A percentile compares a stretch with the other conserved stretches of the same genome.
phyloP scores from a whole-genome alignment of 768 basidiomycete genomes.

The Amanita pallidorosea region DNA sequence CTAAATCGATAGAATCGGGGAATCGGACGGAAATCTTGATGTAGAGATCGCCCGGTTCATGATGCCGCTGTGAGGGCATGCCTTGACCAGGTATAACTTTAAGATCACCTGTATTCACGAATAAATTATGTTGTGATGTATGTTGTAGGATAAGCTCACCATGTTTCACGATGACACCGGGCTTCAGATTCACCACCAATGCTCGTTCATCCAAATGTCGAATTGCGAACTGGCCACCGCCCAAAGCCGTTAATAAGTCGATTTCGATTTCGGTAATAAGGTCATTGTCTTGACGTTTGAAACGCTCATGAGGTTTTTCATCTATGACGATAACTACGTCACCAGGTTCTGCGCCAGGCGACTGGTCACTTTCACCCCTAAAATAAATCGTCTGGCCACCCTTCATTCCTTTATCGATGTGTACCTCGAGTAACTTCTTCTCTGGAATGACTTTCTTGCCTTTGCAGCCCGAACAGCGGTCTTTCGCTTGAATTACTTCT shows the following conservation, averaged over 20 bases:
- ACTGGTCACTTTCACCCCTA: constrained; percentile 86
- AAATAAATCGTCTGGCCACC: constrained; percentile 86
- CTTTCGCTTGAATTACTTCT: constrained; percentile 89
- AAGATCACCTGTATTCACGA: constrained; percentile 48
- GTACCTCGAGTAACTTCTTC: constrained; percentile 95
- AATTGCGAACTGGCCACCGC: constrained; percentile 83
- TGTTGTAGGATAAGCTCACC: constrained; percentile 42
- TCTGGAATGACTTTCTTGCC: constrained; percentile 93
- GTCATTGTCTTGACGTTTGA: constrained; percentile 84
- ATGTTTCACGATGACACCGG: constrained; percentile 89
- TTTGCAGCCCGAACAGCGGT: constrained; percentile 86
- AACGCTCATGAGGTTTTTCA: constrained; percentile 83
- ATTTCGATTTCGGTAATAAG: constrained; percentile 81
- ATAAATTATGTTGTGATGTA: constrained; percentile 3
- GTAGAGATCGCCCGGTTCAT: constrained; percentile 90
- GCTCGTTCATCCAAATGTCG: constrained; percentile 91
- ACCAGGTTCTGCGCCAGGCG: constrained; percentile 80
- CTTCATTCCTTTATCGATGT: constrained; percentile 98
- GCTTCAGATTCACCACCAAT: constrained; percentile 70
- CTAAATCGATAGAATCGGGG: constrained; percentile 70
- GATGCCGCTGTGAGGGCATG: constrained; percentile 98
- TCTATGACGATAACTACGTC: constrained; percentile 93
- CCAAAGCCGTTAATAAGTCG: constrained; percentile 88
- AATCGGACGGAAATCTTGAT: constrained; percentile 82
- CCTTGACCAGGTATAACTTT: constrained; percentile 93